Evolutionary conservation across 1,284 basidiomycete species (phyloP).

Genomic region (Puccinia polysora): DNA sequence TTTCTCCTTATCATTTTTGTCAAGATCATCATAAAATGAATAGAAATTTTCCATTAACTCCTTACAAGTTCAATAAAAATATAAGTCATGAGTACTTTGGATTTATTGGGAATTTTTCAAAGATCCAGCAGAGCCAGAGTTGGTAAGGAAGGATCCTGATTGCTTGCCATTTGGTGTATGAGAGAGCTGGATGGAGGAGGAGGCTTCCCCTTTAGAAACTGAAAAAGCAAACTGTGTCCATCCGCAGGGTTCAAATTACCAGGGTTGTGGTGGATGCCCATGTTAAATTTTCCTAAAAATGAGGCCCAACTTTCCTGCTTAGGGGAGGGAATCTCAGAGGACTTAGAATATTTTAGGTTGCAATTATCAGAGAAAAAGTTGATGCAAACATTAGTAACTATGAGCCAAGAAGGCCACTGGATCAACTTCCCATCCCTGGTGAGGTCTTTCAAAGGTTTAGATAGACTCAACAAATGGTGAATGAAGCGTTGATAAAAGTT

Average conservation of each 20-base stretch:
- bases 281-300: constrained; percentile 13
- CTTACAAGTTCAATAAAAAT: neutral
- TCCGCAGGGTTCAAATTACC: neutral
- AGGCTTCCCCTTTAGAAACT: neutral
- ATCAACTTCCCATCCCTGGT: neutral
- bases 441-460: neutral
- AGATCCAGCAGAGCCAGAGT: too few relatives aligned
- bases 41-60: neutral
- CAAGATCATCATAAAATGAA: neutral
- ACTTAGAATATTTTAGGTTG: constrained; percentile 19
- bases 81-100: neutral
- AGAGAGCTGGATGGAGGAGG: too few relatives aligned
- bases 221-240: neutral
- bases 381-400: neutral
- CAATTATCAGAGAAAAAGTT: constrained; percentile 30
- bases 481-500: constrained; percentile 11
- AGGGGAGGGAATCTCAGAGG: neutral
- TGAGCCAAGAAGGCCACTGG: constrained; percentile 22
- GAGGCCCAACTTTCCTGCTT: constrained; percentile 14
- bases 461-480: neutral
- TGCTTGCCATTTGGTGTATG: too few relatives aligned
- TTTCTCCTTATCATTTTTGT: neutral
- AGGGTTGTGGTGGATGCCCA: neutral
- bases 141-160: too few relatives aligned
- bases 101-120: too few relatives aligned